Conservation (phyloP, 129 eudicot species). For the Artemisia argyi region DNA sequence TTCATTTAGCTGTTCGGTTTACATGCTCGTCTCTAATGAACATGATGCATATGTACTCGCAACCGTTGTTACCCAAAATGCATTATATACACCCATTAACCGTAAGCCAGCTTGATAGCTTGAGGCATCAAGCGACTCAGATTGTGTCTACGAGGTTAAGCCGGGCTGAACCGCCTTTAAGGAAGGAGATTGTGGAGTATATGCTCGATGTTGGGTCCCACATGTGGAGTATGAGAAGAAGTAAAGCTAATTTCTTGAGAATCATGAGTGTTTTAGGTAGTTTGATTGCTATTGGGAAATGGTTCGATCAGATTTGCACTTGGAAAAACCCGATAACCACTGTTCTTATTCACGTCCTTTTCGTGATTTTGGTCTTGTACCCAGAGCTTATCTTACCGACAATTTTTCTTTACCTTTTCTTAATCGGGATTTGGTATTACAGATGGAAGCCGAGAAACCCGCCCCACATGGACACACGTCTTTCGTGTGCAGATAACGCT, state of each 20-base stretch:
- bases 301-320: conserved; percentile 43
- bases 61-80: conserved; percentile 55
- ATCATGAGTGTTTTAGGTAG: conserved; percentile 42
- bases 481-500: conserved; percentile 38
- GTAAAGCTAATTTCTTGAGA: conserved; percentile 55
- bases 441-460: conserved; percentile 48
- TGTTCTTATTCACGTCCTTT: conserved; percentile 40
- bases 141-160: conserved; percentile 34
- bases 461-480: conserved; percentile 50
- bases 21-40: conserved; percentile 40
- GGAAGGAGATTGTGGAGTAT: conserved; percentile 57
- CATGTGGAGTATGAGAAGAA: conserved; percentile 60
- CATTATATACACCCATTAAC: conserved; percentile 48
- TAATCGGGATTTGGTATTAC: conserved; percentile 48
- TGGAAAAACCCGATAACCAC: conserved; percentile 59
- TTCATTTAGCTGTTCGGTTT: conserved; percentile 52
- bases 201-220: conserved; percentile 61
- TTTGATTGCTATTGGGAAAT: conserved; percentile 35
- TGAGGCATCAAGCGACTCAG: conserved; percentile 45
- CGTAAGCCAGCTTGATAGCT: conserved; percentile 31
- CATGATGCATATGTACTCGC: conserved; percentile 45
- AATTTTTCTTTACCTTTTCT: conserved; percentile 44
- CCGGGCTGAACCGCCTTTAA: conserved; percentile 51
- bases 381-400: conserved; percentile 51
- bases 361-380: conserved; percentile 36